Evolutionary conservation across 768 basidiomycete genomes (phyloP), one percentile per base, ranked within the genome.

Genomic region (Albatrellus ellisii): DNA sequence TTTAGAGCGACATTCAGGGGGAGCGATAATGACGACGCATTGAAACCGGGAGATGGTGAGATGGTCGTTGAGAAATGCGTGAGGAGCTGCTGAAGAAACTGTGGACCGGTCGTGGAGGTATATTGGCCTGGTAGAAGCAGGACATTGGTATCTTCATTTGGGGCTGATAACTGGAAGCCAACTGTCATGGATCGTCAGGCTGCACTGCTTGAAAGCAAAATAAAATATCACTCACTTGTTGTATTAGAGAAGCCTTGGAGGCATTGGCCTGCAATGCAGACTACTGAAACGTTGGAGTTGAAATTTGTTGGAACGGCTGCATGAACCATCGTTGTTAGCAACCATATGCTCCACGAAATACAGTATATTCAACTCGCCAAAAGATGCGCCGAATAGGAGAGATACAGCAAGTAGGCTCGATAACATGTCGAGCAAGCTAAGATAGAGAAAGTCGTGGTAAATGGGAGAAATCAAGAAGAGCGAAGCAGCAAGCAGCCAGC

Each of bases 221-320:
- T 24, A 26, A 21, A 14, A n/a, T 60, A 64, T 26, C 44, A 77
- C 82, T 63, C 53, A 72, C 70, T 56, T 27, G 82, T 79, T 18
- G 69, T 72, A 55, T 88, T 87, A 25, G 81, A 75, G 60, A 62
- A 72, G 44, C 86, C 86, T 59, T 86, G 70, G 43, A 88, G 62
- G 66, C 86, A 88, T 80, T 89, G 84, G 52, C 85, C 85, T 57
- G 85, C 80, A 82, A 84, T 66, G 68, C 85, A 88, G 47, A 89
- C 67, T 43, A 87, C 75, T 54, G 66, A 63, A 27, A 77, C 60
- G 45, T 64, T 58, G 50, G 70, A 18, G 20, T 18, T 24, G 20
- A 22, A 36, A 12, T 36, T 18, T 21, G 17, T 22, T 6, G 35
- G 20, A 21, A 11, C 5, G 6, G n/a, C 1, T 12, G 20, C 20